Conservation (phyloP, 1,284 basidiomycete species). For the Exobasidium cylindrosporum region DNA sequence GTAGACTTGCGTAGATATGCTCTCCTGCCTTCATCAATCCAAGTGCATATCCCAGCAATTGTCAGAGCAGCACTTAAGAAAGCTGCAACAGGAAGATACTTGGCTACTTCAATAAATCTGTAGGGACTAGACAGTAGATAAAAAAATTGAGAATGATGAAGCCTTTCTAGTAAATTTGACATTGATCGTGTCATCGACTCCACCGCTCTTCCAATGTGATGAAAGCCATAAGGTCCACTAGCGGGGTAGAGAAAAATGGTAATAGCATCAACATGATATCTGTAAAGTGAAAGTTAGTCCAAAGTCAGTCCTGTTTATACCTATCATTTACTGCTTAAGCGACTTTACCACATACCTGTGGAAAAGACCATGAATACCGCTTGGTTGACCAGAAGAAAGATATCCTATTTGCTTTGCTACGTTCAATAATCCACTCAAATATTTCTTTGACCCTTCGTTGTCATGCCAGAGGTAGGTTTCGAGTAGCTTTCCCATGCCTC, state of each 20-base stretch:
- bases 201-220: slow-evolving; percentile 68
- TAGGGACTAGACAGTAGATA: slow-evolving; percentile 41
- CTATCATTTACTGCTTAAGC: too few relatives aligned
- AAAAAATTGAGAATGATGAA: slow-evolving; percentile 55
- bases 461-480: slow-evolving; percentile 7
- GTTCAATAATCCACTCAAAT: slow-evolving; percentile 6
- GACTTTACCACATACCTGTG: slow-evolving; percentile 5
- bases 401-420: slow-evolving; percentile 65
- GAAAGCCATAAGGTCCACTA: slow-evolving; percentile 88
- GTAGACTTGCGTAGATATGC: slow-evolving; percentile 7
- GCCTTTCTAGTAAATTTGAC: slow-evolving; percentile 51
- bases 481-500: slow-evolving; percentile 5
- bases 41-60: slow-evolving; percentile 29
- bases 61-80: slow-evolving; percentile 41
- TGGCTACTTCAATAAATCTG: slow-evolving; percentile 44
- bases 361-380: slow-evolving; percentile 69
- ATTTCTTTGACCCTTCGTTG: slow-evolving; percentile 7
- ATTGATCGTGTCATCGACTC: slow-evolving; percentile 44
- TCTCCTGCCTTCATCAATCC: slow-evolving; percentile 14
- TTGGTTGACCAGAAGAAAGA: slow-evolving; percentile 69
- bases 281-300: too few relatives aligned
- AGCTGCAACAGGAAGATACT: slow-evolving; percentile 39
- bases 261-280: slow-evolving; percentile 90
- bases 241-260: slow-evolving; percentile 86
- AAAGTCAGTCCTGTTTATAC: too few relatives aligned